Conservation (phyloP, 805 yeast genomes). For the Cyberlindnera subsufficiens region DNA sequence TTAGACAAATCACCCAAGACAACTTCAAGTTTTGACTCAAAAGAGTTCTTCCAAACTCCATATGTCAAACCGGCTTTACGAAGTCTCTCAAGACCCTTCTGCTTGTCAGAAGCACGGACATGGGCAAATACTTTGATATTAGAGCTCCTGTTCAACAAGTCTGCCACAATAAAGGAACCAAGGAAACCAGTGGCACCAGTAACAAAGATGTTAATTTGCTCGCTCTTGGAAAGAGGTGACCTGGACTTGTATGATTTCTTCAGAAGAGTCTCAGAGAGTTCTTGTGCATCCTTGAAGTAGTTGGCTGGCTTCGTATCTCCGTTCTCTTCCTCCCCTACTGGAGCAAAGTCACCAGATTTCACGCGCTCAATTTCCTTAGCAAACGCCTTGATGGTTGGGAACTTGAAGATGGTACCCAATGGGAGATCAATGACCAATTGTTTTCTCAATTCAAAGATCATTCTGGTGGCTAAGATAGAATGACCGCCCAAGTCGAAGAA, state of each 20-base stretch:
- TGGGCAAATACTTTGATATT: conserved; percentile 73
- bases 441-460: conserved; percentile 90
- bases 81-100: conserved; percentile 71
- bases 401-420: conserved; percentile 81
- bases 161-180: conserved; percentile 83
- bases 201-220: conserved; percentile 59
- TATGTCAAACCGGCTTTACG: conserved; percentile 71
- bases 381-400: conserved; percentile 78
- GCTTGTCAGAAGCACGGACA: conserved; percentile 74
- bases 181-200: conserved; percentile 97
- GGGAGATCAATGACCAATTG: conserved; percentile 77
- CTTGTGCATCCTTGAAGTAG: conserved; percentile 73
- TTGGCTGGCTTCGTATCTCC: conserved; percentile 27
- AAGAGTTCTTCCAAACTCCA: conserved; percentile 56
- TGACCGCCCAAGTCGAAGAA: conserved; percentile 98
- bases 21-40: conserved; percentile 53
- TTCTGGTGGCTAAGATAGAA: conserved; percentile 91
- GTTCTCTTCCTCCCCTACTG: conserved; percentile 31
- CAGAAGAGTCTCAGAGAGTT: conserved; percentile 36
- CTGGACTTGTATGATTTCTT: conserved; percentile 40
- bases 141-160: conserved; percentile 55
- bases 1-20: conserved; percentile 79
- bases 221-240: conserved; percentile 28
- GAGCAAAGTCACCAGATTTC: conserved; percentile 43
- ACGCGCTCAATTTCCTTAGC: conserved; percentile 65